phyloP scores from a whole-genome alignment of 495 filamentous ascomycete genomes.

The Penicillium tannophilum region DNA sequence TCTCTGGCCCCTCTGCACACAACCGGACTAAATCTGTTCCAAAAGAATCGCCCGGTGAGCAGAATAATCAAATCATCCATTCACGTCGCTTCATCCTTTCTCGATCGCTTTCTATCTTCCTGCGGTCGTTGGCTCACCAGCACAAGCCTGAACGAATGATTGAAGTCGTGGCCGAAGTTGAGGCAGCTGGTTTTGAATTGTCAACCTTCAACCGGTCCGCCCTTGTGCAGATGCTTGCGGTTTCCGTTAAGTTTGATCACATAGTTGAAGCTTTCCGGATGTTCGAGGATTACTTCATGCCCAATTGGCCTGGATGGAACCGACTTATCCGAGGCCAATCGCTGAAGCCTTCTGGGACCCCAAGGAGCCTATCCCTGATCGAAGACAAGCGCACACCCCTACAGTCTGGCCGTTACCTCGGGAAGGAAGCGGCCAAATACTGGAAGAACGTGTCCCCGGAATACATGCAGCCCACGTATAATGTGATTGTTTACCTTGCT shows the following conservation, averaged over 20 bases:
- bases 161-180: constrained; percentile 51
- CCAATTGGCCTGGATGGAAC: constrained; percentile 72
- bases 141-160: constrained; percentile 49
- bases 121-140: constrained; percentile 54
- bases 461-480: constrained; percentile 53
- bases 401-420: constrained; percentile 28
- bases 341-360: constrained; percentile 32
- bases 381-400: constrained; percentile 23
- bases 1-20: not conserved
- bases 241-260: constrained; percentile 36
- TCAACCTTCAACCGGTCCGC: constrained; percentile 57
- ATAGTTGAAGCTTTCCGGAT: constrained; percentile 59
- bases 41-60: not conserved
- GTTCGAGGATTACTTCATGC: constrained; percentile 76
- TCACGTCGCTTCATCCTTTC: constrained; percentile 61
- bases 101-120: constrained; percentile 59
- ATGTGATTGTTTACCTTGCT: constrained; percentile 58
- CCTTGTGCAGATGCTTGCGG: constrained; percentile 51
- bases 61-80: constrained; percentile 40
- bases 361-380: constrained; percentile 31
- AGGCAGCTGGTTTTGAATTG: constrained; percentile 64
- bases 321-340: constrained; percentile 34
- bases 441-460: constrained; percentile 42
- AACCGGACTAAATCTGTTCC: not conserved
- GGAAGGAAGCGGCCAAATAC: constrained; percentile 29